A percentile compares a stretch with the other conserved stretches of the same genome.
Conservation (phyloP, 805 yeast genomes). For the Wickerhamomyces chambardii region DNA sequence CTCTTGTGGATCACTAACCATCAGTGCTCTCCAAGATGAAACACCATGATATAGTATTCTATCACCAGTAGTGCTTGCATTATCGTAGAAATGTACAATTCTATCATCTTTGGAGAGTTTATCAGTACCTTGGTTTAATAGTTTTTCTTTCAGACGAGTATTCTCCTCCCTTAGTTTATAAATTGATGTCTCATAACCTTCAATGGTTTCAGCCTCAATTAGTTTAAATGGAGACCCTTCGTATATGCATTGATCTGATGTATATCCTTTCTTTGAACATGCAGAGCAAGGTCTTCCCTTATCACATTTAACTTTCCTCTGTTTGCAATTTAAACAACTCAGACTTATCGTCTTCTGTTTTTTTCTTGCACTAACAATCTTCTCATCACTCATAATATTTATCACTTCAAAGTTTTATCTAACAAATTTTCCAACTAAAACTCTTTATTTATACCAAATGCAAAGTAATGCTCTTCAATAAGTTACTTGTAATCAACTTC, state of each 20-base stretch:
- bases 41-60: not conserved
- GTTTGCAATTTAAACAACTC: constrained; percentile 17
- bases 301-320: constrained; percentile 21
- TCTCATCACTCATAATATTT: not conserved
- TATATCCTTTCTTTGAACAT: not conserved
- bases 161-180: not conserved
- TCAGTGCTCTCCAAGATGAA: not conserved
- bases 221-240: not conserved
- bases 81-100: not conserved
- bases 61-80: not conserved
- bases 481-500: no score
- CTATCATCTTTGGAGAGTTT: not conserved
- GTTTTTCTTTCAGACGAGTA: not conserved
- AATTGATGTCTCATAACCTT: not conserved
- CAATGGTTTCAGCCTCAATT: not conserved
- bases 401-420: not conserved
- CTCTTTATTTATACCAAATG: no score
- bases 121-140: not conserved
- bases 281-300: constrained; percentile 18
- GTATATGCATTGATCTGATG: not conserved
- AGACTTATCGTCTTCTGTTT: constrained; percentile 9
- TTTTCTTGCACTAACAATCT: not conserved
- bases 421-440: no score
- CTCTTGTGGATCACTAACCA: not conserved
- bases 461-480: no score